Evolutionary conservation across 139 green algal genomes (phyloP).

Genomic region (Tetradesmus obliquus): DNA sequence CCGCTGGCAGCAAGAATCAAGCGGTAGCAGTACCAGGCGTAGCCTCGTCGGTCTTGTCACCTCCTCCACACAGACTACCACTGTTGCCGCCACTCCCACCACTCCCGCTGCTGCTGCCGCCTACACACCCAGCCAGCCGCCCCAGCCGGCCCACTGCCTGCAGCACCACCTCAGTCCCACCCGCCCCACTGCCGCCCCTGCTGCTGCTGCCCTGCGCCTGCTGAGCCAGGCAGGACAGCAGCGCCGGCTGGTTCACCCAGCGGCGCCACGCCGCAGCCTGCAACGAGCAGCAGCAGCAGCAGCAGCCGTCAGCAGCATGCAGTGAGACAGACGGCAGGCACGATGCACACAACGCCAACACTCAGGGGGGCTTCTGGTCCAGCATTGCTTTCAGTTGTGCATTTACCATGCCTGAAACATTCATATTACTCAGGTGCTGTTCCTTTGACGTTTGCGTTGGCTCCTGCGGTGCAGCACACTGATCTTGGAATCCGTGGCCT

Average conservation of each 20-base stretch:
- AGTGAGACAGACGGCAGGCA: background rate
- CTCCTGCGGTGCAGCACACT: too few relatives aligned
- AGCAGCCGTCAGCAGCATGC: background rate
- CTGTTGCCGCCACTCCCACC: background rate
- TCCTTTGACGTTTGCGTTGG: too few relatives aligned
- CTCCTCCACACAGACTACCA: background rate
- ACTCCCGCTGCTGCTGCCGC: background rate
- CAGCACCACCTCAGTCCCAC: background rate
- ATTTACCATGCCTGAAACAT: too few relatives aligned
- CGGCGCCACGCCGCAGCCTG: slow-evolving; percentile 18
- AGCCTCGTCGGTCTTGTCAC: background rate
- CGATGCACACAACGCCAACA: too few relatives aligned
- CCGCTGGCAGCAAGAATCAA: background rate
- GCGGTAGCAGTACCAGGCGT: background rate
- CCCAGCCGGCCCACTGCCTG: background rate
- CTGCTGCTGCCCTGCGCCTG: background rate
- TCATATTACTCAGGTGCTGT: too few relatives aligned
- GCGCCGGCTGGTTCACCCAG: background rate
- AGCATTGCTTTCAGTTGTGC: too few relatives aligned
- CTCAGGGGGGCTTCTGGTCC: too few relatives aligned
- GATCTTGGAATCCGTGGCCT: too few relatives aligned
- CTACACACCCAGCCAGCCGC: background rate
- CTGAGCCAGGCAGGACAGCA: background rate
- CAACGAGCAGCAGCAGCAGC: background rate
- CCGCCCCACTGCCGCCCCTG: too few relatives aligned